Evolutionary conservation across 139 green algal genomes (phyloP).

Genomic region (Pseudopediastrum boryanum): DNA sequence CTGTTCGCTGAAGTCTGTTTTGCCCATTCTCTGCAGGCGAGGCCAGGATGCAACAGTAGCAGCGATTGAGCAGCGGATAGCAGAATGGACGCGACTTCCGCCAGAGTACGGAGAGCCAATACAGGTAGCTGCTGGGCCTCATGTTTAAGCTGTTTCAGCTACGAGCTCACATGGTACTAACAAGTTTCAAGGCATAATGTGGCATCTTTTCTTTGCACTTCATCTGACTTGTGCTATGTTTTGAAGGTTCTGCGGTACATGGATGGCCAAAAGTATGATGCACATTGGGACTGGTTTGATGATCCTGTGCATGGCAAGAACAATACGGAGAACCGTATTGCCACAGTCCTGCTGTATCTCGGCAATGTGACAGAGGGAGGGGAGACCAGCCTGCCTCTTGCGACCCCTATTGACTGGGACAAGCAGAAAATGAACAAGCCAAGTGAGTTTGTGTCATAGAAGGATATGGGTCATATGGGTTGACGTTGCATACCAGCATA

Average conservation of each 20-base stretch:
- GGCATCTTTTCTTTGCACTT: background rate
- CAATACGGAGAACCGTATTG: conserved; percentile 50
- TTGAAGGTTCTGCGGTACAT: conserved; percentile 68
- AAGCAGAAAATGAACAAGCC: conserved; percentile 36
- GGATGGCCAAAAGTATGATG: conserved; percentile 71
- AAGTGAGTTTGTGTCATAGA: background rate
- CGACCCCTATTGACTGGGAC: conserved; percentile 51
- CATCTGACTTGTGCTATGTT: background rate
- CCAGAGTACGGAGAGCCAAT: conserved; percentile 66
- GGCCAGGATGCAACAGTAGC: conserved; percentile 58
- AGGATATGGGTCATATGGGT: too few relatives aligned
- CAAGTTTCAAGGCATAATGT: background rate
- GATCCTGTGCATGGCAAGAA: conserved; percentile 44
- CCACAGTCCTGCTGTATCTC: conserved; percentile 79
- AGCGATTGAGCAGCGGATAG: conserved; percentile 64
- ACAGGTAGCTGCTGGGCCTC: conserved; percentile 46
- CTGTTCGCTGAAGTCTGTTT: too few relatives aligned
- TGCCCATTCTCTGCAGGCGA: conserved; percentile 32
- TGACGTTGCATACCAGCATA: too few relatives aligned
- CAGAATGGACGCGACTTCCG: conserved; percentile 74
- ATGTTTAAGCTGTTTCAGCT: background rate
- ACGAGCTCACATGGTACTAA: too few relatives aligned
- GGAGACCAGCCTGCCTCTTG: conserved; percentile 71
- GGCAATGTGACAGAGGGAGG: conserved; percentile 70
- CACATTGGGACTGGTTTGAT: conserved; percentile 72